Percentiles rank a stretch among this genome's conserved stretches.
Evolutionary conservation across 805 yeast species (phyloP).

Genomic region (Saturnispora serradocipensis): DNA sequence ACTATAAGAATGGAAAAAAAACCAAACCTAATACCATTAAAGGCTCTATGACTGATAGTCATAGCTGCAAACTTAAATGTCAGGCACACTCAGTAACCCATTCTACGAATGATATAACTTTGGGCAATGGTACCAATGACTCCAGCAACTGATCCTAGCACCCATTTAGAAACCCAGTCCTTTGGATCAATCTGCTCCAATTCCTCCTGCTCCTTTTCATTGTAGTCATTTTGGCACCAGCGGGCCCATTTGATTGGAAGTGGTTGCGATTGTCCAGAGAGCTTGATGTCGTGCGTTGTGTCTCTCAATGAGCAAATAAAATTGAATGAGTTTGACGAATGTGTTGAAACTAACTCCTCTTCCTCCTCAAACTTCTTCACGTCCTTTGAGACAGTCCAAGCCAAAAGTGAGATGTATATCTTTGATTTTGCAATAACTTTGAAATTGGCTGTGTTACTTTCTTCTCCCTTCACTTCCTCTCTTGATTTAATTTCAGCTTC

Average conservation of each 20-base stretch:
- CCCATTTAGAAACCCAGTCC: slow-evolving; percentile 76
- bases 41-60: too few relatives aligned
- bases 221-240: slow-evolving; percentile 62
- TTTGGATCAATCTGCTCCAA: slow-evolving; percentile 45
- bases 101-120: slow-evolving; percentile 79
- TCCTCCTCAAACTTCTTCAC: slow-evolving; percentile 6
- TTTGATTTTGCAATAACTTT: slow-evolving; percentile 7
- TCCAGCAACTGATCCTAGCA: slow-evolving; percentile 66
- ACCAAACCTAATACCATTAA: too few relatives aligned
- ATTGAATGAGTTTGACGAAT: slow-evolving; percentile 37
- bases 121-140: slow-evolving; percentile 85
- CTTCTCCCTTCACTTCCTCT: slow-evolving; percentile 12
- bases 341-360: slow-evolving; percentile 7
- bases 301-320: slow-evolving; percentile 75
- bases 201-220: slow-evolving; percentile 14
- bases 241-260: slow-evolving; percentile 85
- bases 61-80: too few relatives aligned
- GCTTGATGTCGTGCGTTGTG: slow-evolving; percentile 63
- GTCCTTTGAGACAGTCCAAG: slow-evolving; percentile 21
- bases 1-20: not conserved
- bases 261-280: slow-evolving; percentile 76
- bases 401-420: slow-evolving; percentile 27
- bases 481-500: slow-evolving; percentile 56
- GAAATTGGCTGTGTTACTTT: not conserved
- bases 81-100: slow-evolving; percentile 45